Evolutionary conservation across 305 asterid genomes (phyloP).

Genomic region (Ilex paraguariensis): DNA sequence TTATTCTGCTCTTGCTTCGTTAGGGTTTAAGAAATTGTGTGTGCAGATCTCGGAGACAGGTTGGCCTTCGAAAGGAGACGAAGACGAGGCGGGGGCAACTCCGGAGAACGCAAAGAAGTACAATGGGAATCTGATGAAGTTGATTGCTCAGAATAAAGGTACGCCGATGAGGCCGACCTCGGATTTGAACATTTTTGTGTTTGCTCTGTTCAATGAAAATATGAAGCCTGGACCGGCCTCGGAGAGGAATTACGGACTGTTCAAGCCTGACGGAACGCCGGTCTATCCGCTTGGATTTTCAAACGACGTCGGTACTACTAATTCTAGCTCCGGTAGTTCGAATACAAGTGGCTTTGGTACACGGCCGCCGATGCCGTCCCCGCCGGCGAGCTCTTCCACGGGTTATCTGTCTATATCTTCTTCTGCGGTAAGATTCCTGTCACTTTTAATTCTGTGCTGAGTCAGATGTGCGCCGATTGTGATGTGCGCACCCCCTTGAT

Average conservation of each 20-base stretch:
- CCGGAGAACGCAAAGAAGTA: constrained; percentile 71
- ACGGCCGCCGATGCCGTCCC: constrained; percentile 21
- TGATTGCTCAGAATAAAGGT: constrained; percentile 50
- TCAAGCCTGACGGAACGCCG: constrained; percentile 78
- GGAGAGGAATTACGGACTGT: constrained; percentile 73
- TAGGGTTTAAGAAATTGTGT: constrained; percentile 61
- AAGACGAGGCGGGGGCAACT: constrained; percentile 70
- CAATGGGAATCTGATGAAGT: constrained; percentile 56
- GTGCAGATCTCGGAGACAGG: constrained; percentile 83
- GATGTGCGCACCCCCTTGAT: neutral
- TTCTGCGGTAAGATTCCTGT: constrained; percentile 40
- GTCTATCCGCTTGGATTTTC: constrained; percentile 53
- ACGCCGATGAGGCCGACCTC: constrained; percentile 66
- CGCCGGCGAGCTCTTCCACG: constrained; percentile 39
- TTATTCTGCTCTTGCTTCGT: constrained; percentile 48
- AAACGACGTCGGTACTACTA: constrained; percentile 22
- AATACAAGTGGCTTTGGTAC: constrained; percentile 11
- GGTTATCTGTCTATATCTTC: constrained; percentile 68
- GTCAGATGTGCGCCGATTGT: neutral
- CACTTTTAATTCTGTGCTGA: neutral
- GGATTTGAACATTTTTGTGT: constrained; percentile 56
- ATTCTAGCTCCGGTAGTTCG: constrained; percentile 19
- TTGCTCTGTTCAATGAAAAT: constrained; percentile 80
- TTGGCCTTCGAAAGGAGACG: constrained; percentile 89
- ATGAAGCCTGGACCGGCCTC: constrained; percentile 83